Conservation (phyloP, 2,329 filamentous ascomycete genomes). For the Pyricularia pennisetigena region DNA sequence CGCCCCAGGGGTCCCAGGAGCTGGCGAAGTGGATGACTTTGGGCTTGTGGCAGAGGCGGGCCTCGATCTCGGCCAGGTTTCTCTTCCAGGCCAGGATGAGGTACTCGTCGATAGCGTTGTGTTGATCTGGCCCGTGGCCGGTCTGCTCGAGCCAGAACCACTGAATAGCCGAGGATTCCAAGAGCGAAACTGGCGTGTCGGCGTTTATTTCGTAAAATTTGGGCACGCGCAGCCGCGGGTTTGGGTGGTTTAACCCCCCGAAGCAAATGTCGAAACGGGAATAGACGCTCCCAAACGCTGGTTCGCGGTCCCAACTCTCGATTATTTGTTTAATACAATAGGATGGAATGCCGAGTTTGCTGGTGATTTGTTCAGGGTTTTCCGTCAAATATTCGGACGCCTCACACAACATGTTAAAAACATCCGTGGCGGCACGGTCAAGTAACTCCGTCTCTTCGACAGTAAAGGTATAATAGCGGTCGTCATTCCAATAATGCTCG, state of each 20-base stretch:
- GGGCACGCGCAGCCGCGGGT: slow-evolving; percentile 1
- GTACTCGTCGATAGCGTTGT: background rate
- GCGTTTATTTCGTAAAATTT: slow-evolving; percentile 1
- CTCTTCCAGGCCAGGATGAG: background rate
- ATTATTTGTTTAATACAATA: background rate
- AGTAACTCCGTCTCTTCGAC: background rate
- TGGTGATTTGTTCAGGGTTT: background rate
- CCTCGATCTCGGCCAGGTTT: background rate
- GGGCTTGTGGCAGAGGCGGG: background rate
- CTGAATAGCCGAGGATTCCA: background rate
- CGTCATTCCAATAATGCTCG: background rate
- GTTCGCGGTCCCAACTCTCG: background rate
- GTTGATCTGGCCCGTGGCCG: background rate
- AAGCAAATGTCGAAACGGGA: slow-evolving; percentile 1
- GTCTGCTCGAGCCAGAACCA: slow-evolving; percentile 4
- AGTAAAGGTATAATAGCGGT: slow-evolving; percentile 1
- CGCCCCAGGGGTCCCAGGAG: background rate
- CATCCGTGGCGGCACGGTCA: background rate
- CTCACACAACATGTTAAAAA: background rate
- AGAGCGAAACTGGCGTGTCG: background rate
- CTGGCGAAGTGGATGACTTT: background rate
- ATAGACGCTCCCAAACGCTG: slow-evolving; percentile 1
- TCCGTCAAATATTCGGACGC: background rate
- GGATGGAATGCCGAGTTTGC: slow-evolving; percentile 1
- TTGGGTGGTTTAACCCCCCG: background rate